Base-by-base conservation (phyloP, 441 rosid species). In the Croton setiger region DNA sequence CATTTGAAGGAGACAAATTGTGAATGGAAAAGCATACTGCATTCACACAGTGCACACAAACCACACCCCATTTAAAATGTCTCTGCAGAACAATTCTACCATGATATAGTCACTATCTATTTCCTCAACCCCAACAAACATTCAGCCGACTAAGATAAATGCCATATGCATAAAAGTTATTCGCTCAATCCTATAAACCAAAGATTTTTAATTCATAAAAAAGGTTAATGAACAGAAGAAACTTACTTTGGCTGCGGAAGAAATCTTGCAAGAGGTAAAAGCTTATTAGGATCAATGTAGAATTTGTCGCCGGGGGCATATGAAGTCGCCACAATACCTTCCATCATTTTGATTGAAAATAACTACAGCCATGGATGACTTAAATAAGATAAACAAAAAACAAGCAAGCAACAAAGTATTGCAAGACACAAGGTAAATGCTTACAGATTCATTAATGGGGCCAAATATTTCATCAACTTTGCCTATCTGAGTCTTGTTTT, bases 381-480 rank as follows among this genome's bases (percentile, higher is more conserved):
- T 20, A 7, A 39, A 27, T 18, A 13, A 57, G 5, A 41, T 8
- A 20, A 5, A 27, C 4, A 48, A 56, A 31, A 11, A 23, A 35
- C 23, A 49, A 12, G 37, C 21, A 75, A 47, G 6, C 6, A 7
- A 17, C 17, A 63, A 35, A n/a, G 23, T 2, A 39, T 7, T 53
- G 17, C 55, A 43, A 15, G 37, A 53, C 54, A 63, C n/a, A 41
- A 9, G 48, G 20, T 47, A 67, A 33, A 37, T 33, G 6, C 90
- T 84, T 69, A 91, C 97, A 72, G 98, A 88, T 77, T 94, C 97
- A 47, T 94, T 94, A 60, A 94, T 92, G 52, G 98, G 91, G 62
- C 98, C 98, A 51, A 94, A 94, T 63, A 92, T 94, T 75, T 94
- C 98, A 64, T 90, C 98, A 15, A 94, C 97, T 81, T 86, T 94